phyloP scores from a whole-genome alignment of 352 stramenopile species.

The Globisporangium spiculum region DNA sequence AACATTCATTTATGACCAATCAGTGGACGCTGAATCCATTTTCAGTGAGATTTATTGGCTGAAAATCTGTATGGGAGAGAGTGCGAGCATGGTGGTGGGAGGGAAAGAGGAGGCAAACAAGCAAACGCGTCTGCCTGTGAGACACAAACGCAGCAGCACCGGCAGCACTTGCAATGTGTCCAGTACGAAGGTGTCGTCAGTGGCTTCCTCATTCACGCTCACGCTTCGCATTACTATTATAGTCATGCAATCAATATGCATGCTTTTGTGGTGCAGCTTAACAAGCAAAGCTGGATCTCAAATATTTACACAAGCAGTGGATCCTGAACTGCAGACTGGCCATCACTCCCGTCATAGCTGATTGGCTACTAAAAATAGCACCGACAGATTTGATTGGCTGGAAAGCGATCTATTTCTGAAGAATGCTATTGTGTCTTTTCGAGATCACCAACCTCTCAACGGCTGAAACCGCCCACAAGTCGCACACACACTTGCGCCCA shows the following conservation, averaged over 20 bases:
- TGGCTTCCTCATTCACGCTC: not conserved
- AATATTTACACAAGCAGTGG: not conserved
- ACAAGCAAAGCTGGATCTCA: not conserved
- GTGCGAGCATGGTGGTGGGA: not conserved
- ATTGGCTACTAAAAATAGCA: not conserved
- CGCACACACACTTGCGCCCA: not conserved
- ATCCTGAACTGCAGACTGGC: not conserved
- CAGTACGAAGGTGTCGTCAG: not conserved
- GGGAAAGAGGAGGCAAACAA: not conserved
- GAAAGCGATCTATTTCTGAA: not conserved
- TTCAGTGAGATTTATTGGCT: not conserved
- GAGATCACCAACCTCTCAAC: not conserved
- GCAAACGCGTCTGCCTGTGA: not conserved
- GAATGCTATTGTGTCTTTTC: not conserved
- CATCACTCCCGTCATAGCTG: not conserved
- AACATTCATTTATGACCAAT: not conserved
- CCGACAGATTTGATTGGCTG: not conserved
- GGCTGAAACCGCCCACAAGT: conserved; percentile 1
- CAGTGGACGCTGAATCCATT: not conserved
- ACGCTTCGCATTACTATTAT: too few species aligned
- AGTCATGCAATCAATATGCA: not conserved
- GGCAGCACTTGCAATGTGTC: not conserved
- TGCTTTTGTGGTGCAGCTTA: not conserved
- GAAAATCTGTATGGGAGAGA: not conserved
- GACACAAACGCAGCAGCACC: not conserved